A percentile compares a stretch with the other conserved stretches of the same genome.
These are phyloP conservation scores for Aurifilum marmelostoma DNA, from an alignment of 2,329 filamentous ascomycete species.

Conservation along the genomic window DNA sequence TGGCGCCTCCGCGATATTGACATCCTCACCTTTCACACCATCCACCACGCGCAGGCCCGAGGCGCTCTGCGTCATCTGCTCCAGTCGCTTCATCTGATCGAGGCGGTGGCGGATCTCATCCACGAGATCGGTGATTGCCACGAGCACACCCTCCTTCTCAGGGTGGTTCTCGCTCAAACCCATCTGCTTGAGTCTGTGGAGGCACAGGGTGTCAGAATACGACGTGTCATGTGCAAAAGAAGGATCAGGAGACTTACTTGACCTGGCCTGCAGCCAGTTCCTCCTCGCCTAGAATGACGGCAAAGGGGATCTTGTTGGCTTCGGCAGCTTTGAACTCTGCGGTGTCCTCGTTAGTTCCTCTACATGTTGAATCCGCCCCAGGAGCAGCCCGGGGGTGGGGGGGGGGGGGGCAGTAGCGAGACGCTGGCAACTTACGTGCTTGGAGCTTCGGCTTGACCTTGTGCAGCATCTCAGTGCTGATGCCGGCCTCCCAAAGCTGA, in stretches of 20 bases:
- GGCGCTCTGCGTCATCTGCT: constrained; percentile 47
- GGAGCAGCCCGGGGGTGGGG: too few relatives aligned
- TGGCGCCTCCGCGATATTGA: constrained; percentile 34
- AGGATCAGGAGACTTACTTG: constrained; percentile 15
- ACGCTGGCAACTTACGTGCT: constrained; percentile 51
- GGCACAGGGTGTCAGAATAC: not conserved
- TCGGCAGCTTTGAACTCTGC: constrained; percentile 88
- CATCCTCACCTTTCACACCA: constrained; percentile 49
- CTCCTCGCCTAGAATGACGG: constrained; percentile 87
- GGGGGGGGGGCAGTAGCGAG: too few relatives aligned
- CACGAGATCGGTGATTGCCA: constrained; percentile 66
- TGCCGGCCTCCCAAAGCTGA: constrained; percentile 80
- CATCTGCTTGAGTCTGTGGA: constrained; percentile 55
- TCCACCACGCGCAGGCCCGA: constrained; percentile 51
- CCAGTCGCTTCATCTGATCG: constrained; percentile 47
- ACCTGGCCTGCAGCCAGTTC: constrained; percentile 83
- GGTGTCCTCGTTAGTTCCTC: constrained; percentile 3
- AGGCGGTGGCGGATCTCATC: constrained; percentile 56
- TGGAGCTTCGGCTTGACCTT: constrained; percentile 90
- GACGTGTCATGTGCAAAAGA: not conserved
- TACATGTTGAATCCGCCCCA: not conserved
- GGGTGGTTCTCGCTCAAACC: constrained; percentile 80
- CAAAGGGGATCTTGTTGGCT: constrained; percentile 76
- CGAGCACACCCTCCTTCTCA: constrained; percentile 84
- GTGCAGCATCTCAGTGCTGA: constrained; percentile 89